Base-by-base conservation (phyloP, 306 rosid species). In the Cajanus cajan region DNA sequence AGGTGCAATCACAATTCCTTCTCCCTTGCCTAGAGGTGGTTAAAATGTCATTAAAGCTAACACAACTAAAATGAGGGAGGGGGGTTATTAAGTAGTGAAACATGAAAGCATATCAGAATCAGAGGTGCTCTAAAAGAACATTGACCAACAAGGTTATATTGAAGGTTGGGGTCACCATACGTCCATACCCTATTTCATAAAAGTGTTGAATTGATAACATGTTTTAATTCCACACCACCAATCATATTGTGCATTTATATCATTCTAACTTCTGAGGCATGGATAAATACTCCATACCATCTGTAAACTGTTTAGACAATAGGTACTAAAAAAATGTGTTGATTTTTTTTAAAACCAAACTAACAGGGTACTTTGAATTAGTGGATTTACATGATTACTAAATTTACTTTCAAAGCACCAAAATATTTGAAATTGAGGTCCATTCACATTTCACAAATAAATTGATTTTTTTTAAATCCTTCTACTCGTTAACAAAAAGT, bases 1-100 rank as follows among this genome's bases (percentile, higher is more conserved):
- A 40, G 98, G 97, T 1, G 99, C 94, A 83, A 95, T 93, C 72
- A 95, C 96, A 73, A 95, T 91, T 69, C 98, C 98, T 68, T 93
- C 98, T 78, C 99, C 99, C 80, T 95, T 93, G 71, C 94, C 99
- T 95, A 70, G 16, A 25, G 73, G 70, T 25, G 58, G 77, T 81
- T 77, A 72, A 47, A 76, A 78, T 55, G 55, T 13, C 65, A 69
- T 58, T 31, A 36, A 78, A 36, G 65, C 48, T 16, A 65, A 37
- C 43, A 66, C 66, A 61, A 41, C 33, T 68, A 31, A 13, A 64
- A 33, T 66, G 16, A 58, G 34, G n/a, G 76, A 16, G 34, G 68
- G 7, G n/a, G n/a, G n/a, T n/a, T 71, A 47, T 11, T 55, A 70
- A 63, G 51, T 24, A 50, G 65, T 16, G 31, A 41, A 64, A 65